Conservation (phyloP, 2,329 filamentous ascomycete genomes). For the Emydomyces testavorans region DNA sequence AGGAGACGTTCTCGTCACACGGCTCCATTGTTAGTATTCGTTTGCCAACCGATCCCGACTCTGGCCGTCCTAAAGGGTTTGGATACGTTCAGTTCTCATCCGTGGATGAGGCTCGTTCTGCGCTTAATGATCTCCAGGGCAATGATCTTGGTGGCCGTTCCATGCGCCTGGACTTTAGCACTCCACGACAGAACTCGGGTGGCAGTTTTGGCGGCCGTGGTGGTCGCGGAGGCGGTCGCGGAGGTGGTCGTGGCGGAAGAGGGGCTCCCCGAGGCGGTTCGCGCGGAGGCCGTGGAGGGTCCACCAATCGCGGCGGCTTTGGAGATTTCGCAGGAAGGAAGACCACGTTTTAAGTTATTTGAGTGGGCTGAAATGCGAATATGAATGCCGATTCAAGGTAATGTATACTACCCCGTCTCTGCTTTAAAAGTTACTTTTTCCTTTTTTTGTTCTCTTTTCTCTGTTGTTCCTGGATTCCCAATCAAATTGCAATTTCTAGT, state of each 20-base stretch:
- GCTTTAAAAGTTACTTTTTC: neutral
- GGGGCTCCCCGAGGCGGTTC: conserved; percentile 43
- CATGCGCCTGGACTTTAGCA: conserved; percentile 73
- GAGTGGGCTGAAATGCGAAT: neutral
- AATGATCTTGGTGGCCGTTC: conserved; percentile 59
- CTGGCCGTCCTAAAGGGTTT: conserved; percentile 79
- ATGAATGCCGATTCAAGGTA: conserved; percentile 5
- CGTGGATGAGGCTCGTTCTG: conserved; percentile 69
- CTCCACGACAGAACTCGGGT: conserved; percentile 50
- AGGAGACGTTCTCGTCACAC: conserved; percentile 60
- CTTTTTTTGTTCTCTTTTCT: neutral
- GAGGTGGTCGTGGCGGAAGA: conserved; percentile 39
- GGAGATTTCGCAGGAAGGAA: conserved; percentile 68
- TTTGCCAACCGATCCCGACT: conserved; percentile 77
- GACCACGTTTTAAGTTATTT: conserved; percentile 51
- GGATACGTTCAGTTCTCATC: conserved; percentile 78
- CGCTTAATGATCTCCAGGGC: conserved; percentile 59
- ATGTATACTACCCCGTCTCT: conserved; percentile 11
- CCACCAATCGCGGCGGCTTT: conserved; percentile 43
- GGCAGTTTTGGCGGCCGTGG: conserved; percentile 38
- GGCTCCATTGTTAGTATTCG: conserved; percentile 66
- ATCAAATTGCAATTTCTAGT: neutral
- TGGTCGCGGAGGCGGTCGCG: conserved; percentile 42
- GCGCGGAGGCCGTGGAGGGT: conserved; percentile 36
- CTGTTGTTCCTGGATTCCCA: neutral